phyloP scores from a whole-genome alignment of 371 early-diverging fungal genomes.

The Apophysomyces sp. region DNA sequence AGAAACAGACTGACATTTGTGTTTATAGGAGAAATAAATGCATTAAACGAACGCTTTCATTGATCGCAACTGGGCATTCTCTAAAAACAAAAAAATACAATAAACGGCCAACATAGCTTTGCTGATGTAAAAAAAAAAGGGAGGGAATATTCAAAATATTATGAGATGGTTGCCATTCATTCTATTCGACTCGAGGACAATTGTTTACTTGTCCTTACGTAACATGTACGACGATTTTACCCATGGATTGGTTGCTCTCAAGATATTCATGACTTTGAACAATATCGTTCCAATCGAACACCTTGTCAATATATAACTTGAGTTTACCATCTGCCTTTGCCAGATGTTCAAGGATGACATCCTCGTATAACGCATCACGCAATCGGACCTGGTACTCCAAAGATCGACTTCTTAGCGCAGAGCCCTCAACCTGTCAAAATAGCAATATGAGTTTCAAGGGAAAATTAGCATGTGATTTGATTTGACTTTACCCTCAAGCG shows the following conservation, averaged over 20 bases:
- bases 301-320: slow-evolving; percentile 57
- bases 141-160: not conserved
- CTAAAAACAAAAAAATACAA: not conserved
- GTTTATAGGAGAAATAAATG: slow-evolving; percentile 25
- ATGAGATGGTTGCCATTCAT: not conserved
- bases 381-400: slow-evolving; percentile 62
- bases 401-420: slow-evolving; percentile 66
- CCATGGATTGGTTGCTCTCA: slow-evolving; percentile 63
- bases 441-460: not conserved
- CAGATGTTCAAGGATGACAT: slow-evolving; percentile 49
- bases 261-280: slow-evolving; percentile 63
- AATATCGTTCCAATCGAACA: slow-evolving; percentile 68
- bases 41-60: not conserved
- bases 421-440: slow-evolving; percentile 59
- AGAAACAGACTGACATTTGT: slow-evolving; percentile 5
- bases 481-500: slow-evolving; percentile 51
- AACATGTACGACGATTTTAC: slow-evolving; percentile 56
- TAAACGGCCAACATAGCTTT: not conserved
- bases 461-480: not conserved
- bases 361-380: slow-evolving; percentile 40
- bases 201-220: slow-evolving; percentile 3
- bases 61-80: slow-evolving; percentile 2
- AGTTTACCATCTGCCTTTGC: slow-evolving; percentile 40
- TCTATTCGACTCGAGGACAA: not conserved
- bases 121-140: slow-evolving; percentile 4